A percentile compares a stretch with the other conserved stretches of the same genome.
Evolutionary conservation across 345 rosid species (phyloP).

Genomic region (Pugionium dolabratum): DNA sequence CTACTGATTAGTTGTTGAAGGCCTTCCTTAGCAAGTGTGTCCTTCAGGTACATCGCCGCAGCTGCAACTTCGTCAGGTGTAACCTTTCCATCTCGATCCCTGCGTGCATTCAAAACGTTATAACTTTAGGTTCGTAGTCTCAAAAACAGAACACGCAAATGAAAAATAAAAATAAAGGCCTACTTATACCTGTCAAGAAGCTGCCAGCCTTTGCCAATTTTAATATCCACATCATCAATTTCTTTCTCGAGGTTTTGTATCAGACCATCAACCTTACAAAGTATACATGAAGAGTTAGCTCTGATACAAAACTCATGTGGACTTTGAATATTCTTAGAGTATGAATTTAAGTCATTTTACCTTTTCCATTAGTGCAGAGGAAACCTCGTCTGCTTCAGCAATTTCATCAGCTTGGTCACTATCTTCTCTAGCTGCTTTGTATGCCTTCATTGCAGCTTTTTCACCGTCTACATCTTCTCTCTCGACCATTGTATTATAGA

Average conservation of each 20-base stretch:
- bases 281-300: constrained; percentile 23
- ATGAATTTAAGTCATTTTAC: constrained; percentile 38
- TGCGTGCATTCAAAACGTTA: constrained; percentile 31
- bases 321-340: background rate
- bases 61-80: constrained; percentile 84
- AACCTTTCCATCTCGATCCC: constrained; percentile 89
- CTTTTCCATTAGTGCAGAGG: constrained; percentile 76
- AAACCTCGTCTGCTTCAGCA: constrained; percentile 61
- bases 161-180: background rate
- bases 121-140: constrained; percentile 1
- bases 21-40: constrained; percentile 72
- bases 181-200: constrained; percentile 70
- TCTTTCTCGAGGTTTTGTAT: constrained; percentile 88
- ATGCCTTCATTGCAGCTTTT: constrained; percentile 75
- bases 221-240: constrained; percentile 79
- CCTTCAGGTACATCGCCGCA: constrained; percentile 79
- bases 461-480: constrained; percentile 68
- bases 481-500: constrained; percentile 81
- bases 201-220: constrained; percentile 77
- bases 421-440: constrained; percentile 80
- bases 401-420: constrained; percentile 50
- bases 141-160: background rate
- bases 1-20: constrained; percentile 71
- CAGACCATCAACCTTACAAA: constrained; percentile 72
- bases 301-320: constrained; percentile 11